Evolutionary conservation across 179 eudicot species (phyloP), one percentile per base, ranked within the genome.

Genomic region (Heliamphora pulchella): DNA sequence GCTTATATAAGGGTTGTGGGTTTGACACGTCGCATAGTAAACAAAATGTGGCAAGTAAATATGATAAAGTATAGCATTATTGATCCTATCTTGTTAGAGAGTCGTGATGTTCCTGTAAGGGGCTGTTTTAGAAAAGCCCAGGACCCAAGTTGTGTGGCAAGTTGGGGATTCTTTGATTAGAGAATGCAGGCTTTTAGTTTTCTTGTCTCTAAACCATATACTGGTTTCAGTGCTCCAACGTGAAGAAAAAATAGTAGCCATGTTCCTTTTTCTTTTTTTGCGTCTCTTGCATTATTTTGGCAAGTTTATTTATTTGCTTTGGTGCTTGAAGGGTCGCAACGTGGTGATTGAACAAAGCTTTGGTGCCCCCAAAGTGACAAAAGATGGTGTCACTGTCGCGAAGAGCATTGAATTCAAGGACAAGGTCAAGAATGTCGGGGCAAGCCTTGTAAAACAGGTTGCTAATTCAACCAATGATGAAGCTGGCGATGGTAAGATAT

Each of bases 351-450:
- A 89, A 67, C 92, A 87, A 85, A 86, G 90, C 53, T 89, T 83
- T 86, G 92, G 92, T 81, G 88, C 90, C 8, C 92, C 91, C 31
- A 89, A 89, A 79, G 92, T 87, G 82, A 89, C 90, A 61, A 89
- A 89, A 77, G 92, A 89, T 79, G 92, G 92, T 77, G 90, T 89
- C 9, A 89, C 90, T 0, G 92, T 89, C 7, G 92, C 88, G 9
- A 86, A 87, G 75, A 86, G 89, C 81, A 87, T 89, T 57, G 90
- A 87, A 58, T 89, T 89, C 75, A 85, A 85, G 77, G 92, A 89
- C 80, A 89, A 82, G 78, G 87, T 86, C 43, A 89, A 84, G 84
- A 86, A 87, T 70, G 50, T 87, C 58, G 92, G 92, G 51, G 90
- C 91, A 68, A 86, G 90, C 83, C 90, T 87, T 50, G 91, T 89